Base-by-base conservation (phyloP, 768 basidiomycete genomes). In the Lactarius sp. region DNA sequence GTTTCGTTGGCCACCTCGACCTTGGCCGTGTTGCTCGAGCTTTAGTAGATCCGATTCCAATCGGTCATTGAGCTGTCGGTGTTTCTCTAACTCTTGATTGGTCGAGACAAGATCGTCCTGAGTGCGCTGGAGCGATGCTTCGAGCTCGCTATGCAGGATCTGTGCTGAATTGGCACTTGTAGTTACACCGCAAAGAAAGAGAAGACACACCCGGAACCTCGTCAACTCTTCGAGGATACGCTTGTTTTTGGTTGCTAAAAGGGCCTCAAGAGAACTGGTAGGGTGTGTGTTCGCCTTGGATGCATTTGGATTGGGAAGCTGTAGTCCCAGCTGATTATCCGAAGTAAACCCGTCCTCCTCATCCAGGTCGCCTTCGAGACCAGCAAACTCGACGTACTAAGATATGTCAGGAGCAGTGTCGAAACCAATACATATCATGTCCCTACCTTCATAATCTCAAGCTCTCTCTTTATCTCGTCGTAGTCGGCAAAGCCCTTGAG, bases 381-480 rank as follows among this genome's bases (percentile, higher is more conserved):
- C 92, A 7, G 91, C 87, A 71, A 98, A 98, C 72, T 98, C 96
- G 62, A 99, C 95, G 69, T 88, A 98, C 97, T 98, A 69, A 49
- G 37, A 39, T 47, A 62, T 13, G 39, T 9, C 55, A 37, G 49
- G 22, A 55, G 52, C 46, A n/a, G 12, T 42, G 37, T 34, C 20
- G 31, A 53, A 22, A 14, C 31, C 33, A 51, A 31, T 0, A 34
- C 16, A 27, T 3, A 49, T 50, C 3, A 20, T 44, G 31, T 6
- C 71, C 76, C 52, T 54, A 92, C 97, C 85, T 99, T 98, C 92
- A 98, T 92, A 67, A 99, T 98, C 71, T 94, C 94, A 34, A 99
- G 81, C 73, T 99, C 97, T 33, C 97, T 87, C 77, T 98, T 98
- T 71, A 98, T 86, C 76, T 98, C 95, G 70, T 98, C 96, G 70